Evolutionary conservation across 805 yeast genomes (phyloP), one percentile per base, ranked within the genome.

Genomic region (Metschnikowia vanudenii): DNA sequence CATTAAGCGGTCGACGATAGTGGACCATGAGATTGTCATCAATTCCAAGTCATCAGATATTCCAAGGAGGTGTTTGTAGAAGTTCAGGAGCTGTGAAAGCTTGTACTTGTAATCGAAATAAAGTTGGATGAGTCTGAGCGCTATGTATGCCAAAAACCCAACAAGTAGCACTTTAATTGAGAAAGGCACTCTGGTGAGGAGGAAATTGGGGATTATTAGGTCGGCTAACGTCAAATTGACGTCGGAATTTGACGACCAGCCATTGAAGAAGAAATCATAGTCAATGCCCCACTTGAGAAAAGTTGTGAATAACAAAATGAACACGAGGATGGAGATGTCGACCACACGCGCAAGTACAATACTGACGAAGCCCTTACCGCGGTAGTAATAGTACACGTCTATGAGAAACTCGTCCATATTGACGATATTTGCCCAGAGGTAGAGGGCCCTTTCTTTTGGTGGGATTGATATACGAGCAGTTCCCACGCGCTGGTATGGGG

Each of bases 391-490:
- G 65, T 94, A 94, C 10, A 91, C 79, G 55, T 92, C 96, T 43
- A 81, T 81, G 16, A 94, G 71, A 57, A 92, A 94, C 38, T 81
- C 78, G 67, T 94, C 99, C 63, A 94, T 75, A 63, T 94, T 94
- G 55, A 87, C 88, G 19, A 94, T 88, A 59, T 94, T 94, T 1
- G 98, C 96, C 98, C 99, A 94, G 50, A 88, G 77, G 89, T 97
- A 94, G 14, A 87, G 70, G 0, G 98, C 96, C 40, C 89, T 71
- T 60, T 91, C 97, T 39, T 64, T 65, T 3, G 76, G 76, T 13
- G 76, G 75, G 18, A 73, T 70, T 4, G 65, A 41, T 28, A 52
- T 31, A 37, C 52, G 41, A 31, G 41, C 51, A 7, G 42, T 12
- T 24, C 47, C 43, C 4, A 24, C 34, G 13, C 49, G 35, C 20